A percentile compares a stretch with the other conserved stretches of the same genome.
Conservation (phyloP, 805 yeast species). For the Suhomyces canberraensis region DNA sequence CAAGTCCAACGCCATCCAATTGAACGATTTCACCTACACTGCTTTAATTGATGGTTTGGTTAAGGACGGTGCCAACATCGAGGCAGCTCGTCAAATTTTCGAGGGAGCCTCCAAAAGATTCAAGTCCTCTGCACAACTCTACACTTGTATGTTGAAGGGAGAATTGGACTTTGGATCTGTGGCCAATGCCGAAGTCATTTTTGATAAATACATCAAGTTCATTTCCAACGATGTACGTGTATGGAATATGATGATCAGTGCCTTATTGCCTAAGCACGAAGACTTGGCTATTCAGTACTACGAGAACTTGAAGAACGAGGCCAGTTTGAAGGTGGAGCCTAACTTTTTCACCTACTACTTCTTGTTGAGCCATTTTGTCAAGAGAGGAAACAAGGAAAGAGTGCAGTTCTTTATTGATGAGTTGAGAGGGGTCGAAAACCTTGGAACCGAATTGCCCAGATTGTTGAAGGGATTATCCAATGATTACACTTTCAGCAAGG, state of each 20-base stretch:
- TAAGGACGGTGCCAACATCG: slow-evolving; percentile 43
- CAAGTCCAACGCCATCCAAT: slow-evolving; percentile 21
- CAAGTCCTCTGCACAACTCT: slow-evolving; percentile 34
- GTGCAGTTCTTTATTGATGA: slow-evolving; percentile 38
- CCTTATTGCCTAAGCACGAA: slow-evolving; percentile 29
- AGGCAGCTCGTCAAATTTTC: slow-evolving; percentile 51
- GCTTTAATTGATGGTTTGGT: slow-evolving; percentile 54
- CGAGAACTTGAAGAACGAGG: slow-evolving; percentile 26
- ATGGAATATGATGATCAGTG: slow-evolving; percentile 40
- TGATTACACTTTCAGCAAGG: slow-evolving; percentile 13
- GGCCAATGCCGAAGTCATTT: slow-evolving; percentile 28
- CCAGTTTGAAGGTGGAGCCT: slow-evolving; percentile 27
- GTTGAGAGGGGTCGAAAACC: slow-evolving; percentile 26
- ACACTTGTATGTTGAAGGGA: slow-evolving; percentile 46
- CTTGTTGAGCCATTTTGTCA: slow-evolving; percentile 39
- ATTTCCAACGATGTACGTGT: slow-evolving; percentile 34
- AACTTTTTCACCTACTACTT: slow-evolving; percentile 50
- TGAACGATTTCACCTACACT: slow-evolving; percentile 47
- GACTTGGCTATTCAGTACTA: slow-evolving; percentile 41
- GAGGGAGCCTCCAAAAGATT: slow-evolving; percentile 34
- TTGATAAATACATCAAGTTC: slow-evolving; percentile 33
- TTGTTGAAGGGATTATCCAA: slow-evolving; percentile 20
- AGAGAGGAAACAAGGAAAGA: slow-evolving; percentile 26
- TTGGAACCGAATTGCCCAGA: slow-evolving; percentile 42
- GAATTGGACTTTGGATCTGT: slow-evolving; percentile 43